Base-by-base conservation (phyloP, 2,329 filamentous ascomycete species). In the Pseudogymnoascus sp. region DNA sequence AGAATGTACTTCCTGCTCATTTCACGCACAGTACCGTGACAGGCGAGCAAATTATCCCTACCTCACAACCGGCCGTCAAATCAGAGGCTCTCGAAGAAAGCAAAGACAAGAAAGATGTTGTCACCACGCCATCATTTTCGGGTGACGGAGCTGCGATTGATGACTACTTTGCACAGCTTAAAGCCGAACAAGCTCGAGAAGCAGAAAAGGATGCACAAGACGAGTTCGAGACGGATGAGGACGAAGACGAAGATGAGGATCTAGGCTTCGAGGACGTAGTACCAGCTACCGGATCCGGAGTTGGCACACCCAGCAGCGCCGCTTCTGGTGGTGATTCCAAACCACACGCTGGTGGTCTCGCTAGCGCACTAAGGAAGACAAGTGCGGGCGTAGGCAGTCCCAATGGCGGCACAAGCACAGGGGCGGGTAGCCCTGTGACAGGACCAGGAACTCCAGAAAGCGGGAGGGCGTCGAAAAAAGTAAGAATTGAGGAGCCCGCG, bases 1-100 rank as follows among this genome's bases (percentile, higher is more conserved):
- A 89, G 69, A 91, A 91, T 69, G 85, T 83, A 6, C 74, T 91
- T 63, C 88, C 88, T 2, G 75, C 80, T 7, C 90, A 88, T 86
- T 88, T 90, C 75, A 83, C 84, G 0, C 82, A 86, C 61, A 88
- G 85, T 64, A 90, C 87, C 1, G 81, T 90, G 57, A 84, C 80
- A 4, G 83, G 84, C 58, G 80, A 84, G 62, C 81, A 82, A n/a
- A 88, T 83, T 71, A 73, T 76, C 39, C 75, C 72, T 66, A 71
- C 75, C 65, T 66, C 69, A 38, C 69, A 63, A 59, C 70, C 63
- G 9, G 66, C 72, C 20, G 71, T 75, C 25, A 77, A 77, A 47
- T 69, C 72, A 30, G 69, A 69, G 6, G 58, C 60, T 9, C 59
- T 67, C n/a, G 74, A 75, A 18, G 73, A 76, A 62, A 76, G 78